Conservation (phyloP, 129 eudicot genomes). For the Arctium lappa region DNA sequence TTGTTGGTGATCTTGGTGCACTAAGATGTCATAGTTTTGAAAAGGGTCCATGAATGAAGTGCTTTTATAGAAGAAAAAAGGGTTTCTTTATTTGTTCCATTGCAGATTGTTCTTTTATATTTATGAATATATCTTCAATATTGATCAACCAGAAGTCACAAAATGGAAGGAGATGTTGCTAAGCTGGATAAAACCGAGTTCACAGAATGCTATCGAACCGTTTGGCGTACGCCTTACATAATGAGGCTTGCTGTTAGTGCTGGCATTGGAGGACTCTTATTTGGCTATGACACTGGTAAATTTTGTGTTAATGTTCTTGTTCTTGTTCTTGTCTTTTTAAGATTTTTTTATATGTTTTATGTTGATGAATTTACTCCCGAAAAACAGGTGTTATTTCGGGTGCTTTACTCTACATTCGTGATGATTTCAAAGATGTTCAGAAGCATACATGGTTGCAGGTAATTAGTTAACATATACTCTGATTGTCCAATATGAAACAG, state of each 20-base stretch:
- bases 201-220: constrained; percentile 50
- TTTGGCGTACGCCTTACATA: constrained; percentile 57
- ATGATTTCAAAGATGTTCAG: constrained; percentile 54
- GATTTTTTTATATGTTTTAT: background rate
- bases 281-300: constrained; percentile 76
- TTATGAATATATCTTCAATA: background rate
- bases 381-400: constrained; percentile 75
- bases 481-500: no score
- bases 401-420: constrained; percentile 70
- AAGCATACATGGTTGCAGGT: constrained; percentile 68
- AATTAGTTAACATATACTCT: background rate
- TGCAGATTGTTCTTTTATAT: background rate
- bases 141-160: constrained; percentile 8
- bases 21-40: background rate
- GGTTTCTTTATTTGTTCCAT: background rate
- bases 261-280: constrained; percentile 79
- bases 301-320: background rate
- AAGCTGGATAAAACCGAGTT: constrained; percentile 46
- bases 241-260: constrained; percentile 67
- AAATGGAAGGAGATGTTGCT: constrained; percentile 49
- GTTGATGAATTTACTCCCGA: background rate
- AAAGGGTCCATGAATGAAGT: background rate
- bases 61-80: no score
- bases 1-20: background rate
- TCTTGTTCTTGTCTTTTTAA: background rate